Conservation (phyloP, 805 yeast species). For the Zygoascus ofunaensis region DNA sequence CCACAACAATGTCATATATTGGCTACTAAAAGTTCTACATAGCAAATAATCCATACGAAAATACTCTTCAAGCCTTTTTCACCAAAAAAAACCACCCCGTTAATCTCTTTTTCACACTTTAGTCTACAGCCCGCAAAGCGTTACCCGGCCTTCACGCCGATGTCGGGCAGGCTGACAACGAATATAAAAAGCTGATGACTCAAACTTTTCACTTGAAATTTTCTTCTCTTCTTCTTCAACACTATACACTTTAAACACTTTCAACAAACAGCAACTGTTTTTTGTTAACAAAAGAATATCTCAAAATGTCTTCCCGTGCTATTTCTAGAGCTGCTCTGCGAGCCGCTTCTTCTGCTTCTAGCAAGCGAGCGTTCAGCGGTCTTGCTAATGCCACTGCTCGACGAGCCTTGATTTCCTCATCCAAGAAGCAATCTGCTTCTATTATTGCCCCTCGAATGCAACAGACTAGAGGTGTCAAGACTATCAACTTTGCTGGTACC, state of each 20-base stretch:
- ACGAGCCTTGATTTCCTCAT: constrained; percentile 49
- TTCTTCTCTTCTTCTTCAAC: constrained; percentile 1
- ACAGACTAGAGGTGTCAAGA: constrained; percentile 84
- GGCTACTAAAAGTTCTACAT: no score
- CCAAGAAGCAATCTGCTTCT: constrained; percentile 33
- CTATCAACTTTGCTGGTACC: constrained; percentile 93
- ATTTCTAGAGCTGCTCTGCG: constrained; percentile 33
- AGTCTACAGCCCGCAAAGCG: no score
- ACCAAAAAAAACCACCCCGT: no score
- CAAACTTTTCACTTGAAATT: neutral
- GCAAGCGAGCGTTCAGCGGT: constrained; percentile 56
- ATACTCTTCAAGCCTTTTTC: no score
- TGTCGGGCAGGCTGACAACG: no score
- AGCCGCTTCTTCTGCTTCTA: constrained; percentile 30
- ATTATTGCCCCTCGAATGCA: constrained; percentile 38
- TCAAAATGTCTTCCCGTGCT: constrained; percentile 18
- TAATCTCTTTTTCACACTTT: no score
- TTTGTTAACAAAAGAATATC: neutral
- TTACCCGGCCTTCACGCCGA: no score
- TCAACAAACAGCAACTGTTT: neutral
- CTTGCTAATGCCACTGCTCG: constrained; percentile 33
- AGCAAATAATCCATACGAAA: no score
- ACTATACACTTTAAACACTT: constrained; percentile 3
- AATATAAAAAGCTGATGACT: no score
- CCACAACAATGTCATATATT: no score